These are phyloP conservation scores for Drechslerella dactyloides DNA, from an alignment of 2,329 filamentous ascomycete species.

Conservation along the genomic window DNA sequence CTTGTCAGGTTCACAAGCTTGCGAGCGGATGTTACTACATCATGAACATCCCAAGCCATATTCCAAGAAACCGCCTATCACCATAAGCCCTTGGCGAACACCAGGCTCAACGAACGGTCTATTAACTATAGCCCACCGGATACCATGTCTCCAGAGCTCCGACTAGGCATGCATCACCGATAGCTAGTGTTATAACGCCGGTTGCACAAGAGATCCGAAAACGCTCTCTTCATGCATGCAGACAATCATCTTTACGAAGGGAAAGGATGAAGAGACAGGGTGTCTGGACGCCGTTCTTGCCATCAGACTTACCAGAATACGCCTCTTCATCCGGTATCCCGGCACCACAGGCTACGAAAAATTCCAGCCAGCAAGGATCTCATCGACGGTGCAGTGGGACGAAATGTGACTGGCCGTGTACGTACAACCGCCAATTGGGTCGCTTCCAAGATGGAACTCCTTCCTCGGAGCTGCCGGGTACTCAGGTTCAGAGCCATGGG, in stretches of 20 bases:
- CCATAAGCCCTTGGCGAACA: too few species aligned
- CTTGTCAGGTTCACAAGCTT: too few species aligned
- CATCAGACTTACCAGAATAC: slow-evolving; percentile 15
- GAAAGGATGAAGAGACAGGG: neutral
- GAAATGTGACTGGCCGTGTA: slow-evolving; percentile 29
- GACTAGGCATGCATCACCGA: neutral
- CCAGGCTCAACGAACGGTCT: too few species aligned
- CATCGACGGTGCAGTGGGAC: slow-evolving; percentile 37
- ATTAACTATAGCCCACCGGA: too few species aligned
- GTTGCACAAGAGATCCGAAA: slow-evolving; percentile 6
- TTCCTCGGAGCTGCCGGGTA: slow-evolving; percentile 12
- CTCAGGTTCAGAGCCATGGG: neutral
- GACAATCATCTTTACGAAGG: neutral
- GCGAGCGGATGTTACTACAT: too few species aligned
- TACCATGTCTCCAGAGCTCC: neutral
- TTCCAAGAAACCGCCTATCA: too few species aligned
- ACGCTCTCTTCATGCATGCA: neutral
- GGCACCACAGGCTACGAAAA: slow-evolving; percentile 1
- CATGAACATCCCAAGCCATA: too few species aligned
- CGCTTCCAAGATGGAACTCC: slow-evolving; percentile 7
- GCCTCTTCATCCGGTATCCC: slow-evolving; percentile 16
- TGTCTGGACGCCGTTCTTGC: slow-evolving; percentile 13
- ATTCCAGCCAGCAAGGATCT: slow-evolving; percentile 40
- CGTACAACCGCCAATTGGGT: slow-evolving; percentile 36
- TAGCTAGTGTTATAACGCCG: neutral